Conservation (phyloP, 2,329 filamentous ascomycete genomes). For the Aureobasidium sp. region DNA sequence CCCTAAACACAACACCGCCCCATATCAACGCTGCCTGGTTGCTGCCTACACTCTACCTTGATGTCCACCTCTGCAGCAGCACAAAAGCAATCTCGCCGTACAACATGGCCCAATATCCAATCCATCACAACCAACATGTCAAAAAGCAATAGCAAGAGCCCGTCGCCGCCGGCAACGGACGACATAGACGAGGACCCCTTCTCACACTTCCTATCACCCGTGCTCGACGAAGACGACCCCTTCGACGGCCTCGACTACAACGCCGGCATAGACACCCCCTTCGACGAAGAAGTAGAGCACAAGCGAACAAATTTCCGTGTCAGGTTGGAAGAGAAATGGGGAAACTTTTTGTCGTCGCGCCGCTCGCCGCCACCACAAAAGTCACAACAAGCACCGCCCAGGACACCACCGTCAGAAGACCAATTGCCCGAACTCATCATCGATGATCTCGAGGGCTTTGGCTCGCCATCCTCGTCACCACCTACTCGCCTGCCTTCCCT, state of each 20-base stretch:
- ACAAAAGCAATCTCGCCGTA: slow-evolving; percentile 15
- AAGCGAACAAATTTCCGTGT: slow-evolving; percentile 32
- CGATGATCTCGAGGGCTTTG: slow-evolving; percentile 16
- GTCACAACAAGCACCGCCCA: slow-evolving; percentile 30
- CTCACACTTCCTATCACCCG: slow-evolving; percentile 35
- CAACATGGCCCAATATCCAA: slow-evolving; percentile 17
- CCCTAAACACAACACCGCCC: background rate
- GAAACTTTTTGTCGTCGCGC: slow-evolving; percentile 27
- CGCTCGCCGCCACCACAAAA: slow-evolving; percentile 5
- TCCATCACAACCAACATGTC: slow-evolving; percentile 14
- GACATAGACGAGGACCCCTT: slow-evolving; percentile 38
- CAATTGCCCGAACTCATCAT: slow-evolving; percentile 16
- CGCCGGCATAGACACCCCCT: slow-evolving; percentile 28
- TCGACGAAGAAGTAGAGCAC: slow-evolving; percentile 8
- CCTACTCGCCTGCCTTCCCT: slow-evolving; percentile 15
- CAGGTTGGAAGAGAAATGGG: slow-evolving; percentile 33
- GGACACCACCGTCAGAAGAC: slow-evolving; percentile 17
- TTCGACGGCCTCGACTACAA: slow-evolving; percentile 29
- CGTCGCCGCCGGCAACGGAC: slow-evolving; percentile 15
- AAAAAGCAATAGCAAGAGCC: slow-evolving; percentile 8
- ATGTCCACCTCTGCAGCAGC: slow-evolving; percentile 16
- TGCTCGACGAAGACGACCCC: slow-evolving; percentile 34
- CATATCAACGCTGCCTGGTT: slow-evolving; percentile 2
- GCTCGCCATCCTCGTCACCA: slow-evolving; percentile 8
- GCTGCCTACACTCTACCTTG: slow-evolving; percentile 7